Percentiles rank a stretch among this genome's conserved stretches.
phyloP scores from a whole-genome alignment of 441 rosid genomes.

The Gossypium davidsonii region DNA sequence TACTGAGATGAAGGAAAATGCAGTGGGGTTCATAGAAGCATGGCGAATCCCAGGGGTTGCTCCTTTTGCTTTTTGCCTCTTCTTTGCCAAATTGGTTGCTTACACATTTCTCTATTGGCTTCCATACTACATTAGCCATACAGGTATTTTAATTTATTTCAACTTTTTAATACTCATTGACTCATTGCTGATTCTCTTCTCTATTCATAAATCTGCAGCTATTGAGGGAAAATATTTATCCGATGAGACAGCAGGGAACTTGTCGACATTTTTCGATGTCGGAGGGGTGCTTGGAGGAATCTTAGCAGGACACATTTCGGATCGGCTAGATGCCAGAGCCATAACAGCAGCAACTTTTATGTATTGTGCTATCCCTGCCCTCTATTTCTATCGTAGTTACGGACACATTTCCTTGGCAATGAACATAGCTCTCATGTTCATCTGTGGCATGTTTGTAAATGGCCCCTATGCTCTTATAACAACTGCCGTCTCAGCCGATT shows the following conservation, averaged over 20 bases:
- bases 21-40: slow-evolving; percentile 86
- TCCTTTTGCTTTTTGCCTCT: slow-evolving; percentile 87
- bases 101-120: slow-evolving; percentile 98
- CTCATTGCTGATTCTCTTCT: slow-evolving; percentile 3
- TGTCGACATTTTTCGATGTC: slow-evolving; percentile 84
- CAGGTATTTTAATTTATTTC: slow-evolving; percentile 40
- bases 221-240: slow-evolving; percentile 78
- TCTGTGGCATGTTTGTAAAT: slow-evolving; percentile 85
- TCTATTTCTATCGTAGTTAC: slow-evolving; percentile 71
- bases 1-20: slow-evolving; percentile 31
- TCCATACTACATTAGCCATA: slow-evolving; percentile 90
- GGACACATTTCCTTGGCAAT: slow-evolving; percentile 61
- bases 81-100: slow-evolving; percentile 90
- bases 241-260: slow-evolving; percentile 64
- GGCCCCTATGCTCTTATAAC: slow-evolving; percentile 95
- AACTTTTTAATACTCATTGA: not conserved
- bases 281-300: slow-evolving; percentile 96
- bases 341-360: slow-evolving; percentile 90
- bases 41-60: slow-evolving; percentile 97
- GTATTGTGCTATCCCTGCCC: slow-evolving; percentile 87
- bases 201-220: slow-evolving; percentile 40
- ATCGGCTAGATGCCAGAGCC: slow-evolving; percentile 66
- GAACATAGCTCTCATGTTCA: slow-evolving; percentile 64
- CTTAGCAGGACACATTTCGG: slow-evolving; percentile 86
- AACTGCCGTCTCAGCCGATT: slow-evolving; percentile 89